phyloP scores from a whole-genome alignment of 768 basidiomycete genomes.

The Piloderma croceum region DNA sequence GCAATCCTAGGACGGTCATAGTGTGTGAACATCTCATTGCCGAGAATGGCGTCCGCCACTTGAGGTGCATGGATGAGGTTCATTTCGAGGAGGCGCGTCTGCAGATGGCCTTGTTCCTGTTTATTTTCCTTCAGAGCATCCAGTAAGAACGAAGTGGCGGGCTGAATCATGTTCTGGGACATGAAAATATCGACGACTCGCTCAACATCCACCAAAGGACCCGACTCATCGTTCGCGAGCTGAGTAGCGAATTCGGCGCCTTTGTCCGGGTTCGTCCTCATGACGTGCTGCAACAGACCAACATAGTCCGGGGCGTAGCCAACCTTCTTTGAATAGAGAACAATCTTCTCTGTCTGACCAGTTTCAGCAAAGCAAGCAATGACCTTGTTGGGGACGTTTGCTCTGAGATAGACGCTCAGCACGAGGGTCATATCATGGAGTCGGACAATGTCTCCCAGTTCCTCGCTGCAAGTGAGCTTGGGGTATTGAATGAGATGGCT shows the following conservation, averaged over 20 bases:
- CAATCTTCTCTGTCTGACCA: constrained; percentile 97
- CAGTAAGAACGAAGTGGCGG: constrained; percentile 94
- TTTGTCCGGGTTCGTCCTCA: constrained; percentile 94
- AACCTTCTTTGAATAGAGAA: constrained; percentile 96
- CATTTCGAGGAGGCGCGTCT: constrained; percentile 96
- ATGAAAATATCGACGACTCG: constrained; percentile 98
- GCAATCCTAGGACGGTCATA: constrained; percentile 96
- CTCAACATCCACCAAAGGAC: constrained; percentile 90
- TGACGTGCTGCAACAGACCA: constrained; percentile 88
- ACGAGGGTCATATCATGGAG: constrained; percentile 95
- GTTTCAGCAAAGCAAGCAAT: constrained; percentile 99
- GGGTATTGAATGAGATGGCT: neutral
- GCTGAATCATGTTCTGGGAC: constrained; percentile 99
- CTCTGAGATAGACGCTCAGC: constrained; percentile 93
- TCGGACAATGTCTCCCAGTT: constrained; percentile 95
- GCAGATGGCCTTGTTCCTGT: constrained; percentile 92
- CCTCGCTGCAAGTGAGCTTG: constrained; percentile 96
- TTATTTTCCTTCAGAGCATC: constrained; percentile 98
- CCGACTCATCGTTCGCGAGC: constrained; percentile 88
- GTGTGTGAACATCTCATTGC: constrained; percentile 97
- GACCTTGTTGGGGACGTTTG: constrained; percentile 97
- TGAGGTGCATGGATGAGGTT: constrained; percentile 96
- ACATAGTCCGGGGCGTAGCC: constrained; percentile 91
- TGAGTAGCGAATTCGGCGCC: constrained; percentile 97
- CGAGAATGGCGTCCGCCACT: constrained; percentile 97